These are phyloP conservation scores for Ceratocystis smalleyi DNA, from an alignment of 2,329 filamentous ascomycete species.

Conservation along the genomic window DNA sequence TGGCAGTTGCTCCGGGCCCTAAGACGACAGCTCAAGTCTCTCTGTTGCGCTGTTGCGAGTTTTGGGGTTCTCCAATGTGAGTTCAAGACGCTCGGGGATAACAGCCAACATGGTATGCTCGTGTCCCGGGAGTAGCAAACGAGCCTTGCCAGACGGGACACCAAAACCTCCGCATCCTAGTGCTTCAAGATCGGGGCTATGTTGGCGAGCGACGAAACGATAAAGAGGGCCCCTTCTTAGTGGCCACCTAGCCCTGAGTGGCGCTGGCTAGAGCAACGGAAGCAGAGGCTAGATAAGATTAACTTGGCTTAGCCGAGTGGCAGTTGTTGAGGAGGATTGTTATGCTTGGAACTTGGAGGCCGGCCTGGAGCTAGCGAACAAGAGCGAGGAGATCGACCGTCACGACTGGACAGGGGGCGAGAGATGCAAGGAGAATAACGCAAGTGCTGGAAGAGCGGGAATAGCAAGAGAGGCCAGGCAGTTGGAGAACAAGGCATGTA, in stretches of 20 bases:
- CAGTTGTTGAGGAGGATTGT: constrained; percentile 2
- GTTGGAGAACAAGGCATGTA: neutral
- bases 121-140: neutral
- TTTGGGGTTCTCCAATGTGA: neutral
- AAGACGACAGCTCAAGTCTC: neutral
- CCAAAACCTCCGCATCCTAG: neutral
- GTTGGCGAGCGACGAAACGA: neutral
- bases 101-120: neutral
- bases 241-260: neutral
- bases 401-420: neutral
- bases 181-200: neutral
- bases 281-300: neutral
- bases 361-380: neutral
- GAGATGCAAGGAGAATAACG: neutral
- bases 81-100: neutral
- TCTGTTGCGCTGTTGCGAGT: too few relatives aligned
- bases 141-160: neutral
- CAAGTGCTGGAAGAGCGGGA: neutral
- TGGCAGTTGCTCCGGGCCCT: neutral
- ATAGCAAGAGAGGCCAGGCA: neutral
- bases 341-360: neutral
- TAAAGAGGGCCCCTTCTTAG: neutral
- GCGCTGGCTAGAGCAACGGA: neutral
- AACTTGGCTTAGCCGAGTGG: neutral
- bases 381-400: neutral